Percentiles rank a stretch among this genome's conserved stretches.
These are phyloP conservation scores for Cordyceps javanica DNA, from an alignment of 2,329 filamentous ascomycete genomes.

Conservation along the genomic window DNA sequence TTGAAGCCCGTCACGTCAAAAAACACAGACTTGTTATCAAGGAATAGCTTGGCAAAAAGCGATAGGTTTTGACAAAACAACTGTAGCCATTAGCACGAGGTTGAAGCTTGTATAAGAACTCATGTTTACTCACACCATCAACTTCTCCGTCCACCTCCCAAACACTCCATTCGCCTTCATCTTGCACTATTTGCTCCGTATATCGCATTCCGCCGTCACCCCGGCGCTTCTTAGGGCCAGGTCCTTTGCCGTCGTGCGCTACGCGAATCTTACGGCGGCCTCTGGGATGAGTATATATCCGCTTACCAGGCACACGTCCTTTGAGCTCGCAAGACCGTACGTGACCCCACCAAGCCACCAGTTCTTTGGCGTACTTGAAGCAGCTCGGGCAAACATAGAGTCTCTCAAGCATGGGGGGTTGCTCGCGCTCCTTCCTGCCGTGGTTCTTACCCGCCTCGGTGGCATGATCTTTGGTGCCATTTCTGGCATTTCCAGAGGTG, in stretches of 20 bases:
- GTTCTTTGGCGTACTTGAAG: slow-evolving; percentile 78
- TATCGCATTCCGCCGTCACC: slow-evolving; percentile 31
- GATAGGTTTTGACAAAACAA: slow-evolving; percentile 94
- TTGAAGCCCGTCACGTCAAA: slow-evolving; percentile 94
- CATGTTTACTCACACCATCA: slow-evolving; percentile 53
- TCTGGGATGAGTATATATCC: slow-evolving; percentile 63
- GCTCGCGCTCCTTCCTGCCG: slow-evolving; percentile 30
- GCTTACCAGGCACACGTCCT: slow-evolving; percentile 54
- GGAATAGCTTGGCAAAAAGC: slow-evolving; percentile 93
- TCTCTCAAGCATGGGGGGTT: slow-evolving; percentile 49
- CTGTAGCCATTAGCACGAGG: slow-evolving; percentile 28
- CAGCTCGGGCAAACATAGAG: slow-evolving; percentile 88
- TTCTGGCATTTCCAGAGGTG: slow-evolving; percentile 25
- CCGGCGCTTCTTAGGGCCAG: slow-evolving; percentile 32
- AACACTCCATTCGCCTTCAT: slow-evolving; percentile 73
- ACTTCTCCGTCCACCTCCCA: slow-evolving; percentile 91
- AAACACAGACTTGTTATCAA: slow-evolving; percentile 97
- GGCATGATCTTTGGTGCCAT: slow-evolving; percentile 22
- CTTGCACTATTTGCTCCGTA: slow-evolving; percentile 38
- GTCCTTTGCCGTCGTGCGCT: slow-evolving; percentile 23
- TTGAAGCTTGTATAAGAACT: background rate
- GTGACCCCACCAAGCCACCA: slow-evolving; percentile 53
- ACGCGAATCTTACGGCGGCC: slow-evolving; percentile 36
- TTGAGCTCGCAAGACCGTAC: slow-evolving; percentile 50
- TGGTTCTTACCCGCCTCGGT: slow-evolving; percentile 19